Evolutionary conservation across 23 red algal genomes (phyloP), one percentile per base, ranked within the genome.

Genomic region (Gracilaria gracilis): DNA sequence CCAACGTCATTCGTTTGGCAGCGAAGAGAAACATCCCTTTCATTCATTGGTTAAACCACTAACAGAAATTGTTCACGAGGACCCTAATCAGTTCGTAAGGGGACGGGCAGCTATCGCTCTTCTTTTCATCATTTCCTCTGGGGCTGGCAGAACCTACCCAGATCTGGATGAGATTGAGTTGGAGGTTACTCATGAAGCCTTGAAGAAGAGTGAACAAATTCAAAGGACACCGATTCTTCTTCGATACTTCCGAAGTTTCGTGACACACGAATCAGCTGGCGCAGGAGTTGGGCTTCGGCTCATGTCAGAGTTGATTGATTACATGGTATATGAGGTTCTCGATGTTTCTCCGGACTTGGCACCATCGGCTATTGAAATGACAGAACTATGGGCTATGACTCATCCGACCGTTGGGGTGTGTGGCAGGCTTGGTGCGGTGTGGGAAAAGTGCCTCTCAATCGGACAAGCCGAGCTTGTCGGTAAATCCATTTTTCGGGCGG

Each of bases 311-410:
- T 13, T 95, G 28, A 79, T 95, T 40, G 93, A 95, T 79, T 76
- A 85, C 28, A 49, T 95, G 42, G 79, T 95, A 72, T 88, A 89
- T 33, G 93, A 95, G 79, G 67, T 95, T 49, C 85, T 95, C 51
- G 92, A 86, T n/a, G 62, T 79, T 28, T 61, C 94, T 19, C 94
- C 94, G 53, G 84, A 90, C 24, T 40, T 96, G 37, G 94, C 66
- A 28, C 83, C 88, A 61, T 88, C 84, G 28, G 94, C 89, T 16
- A 86, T 96, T 24, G 94, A 84, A 57, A 84, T 96, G 54, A 74
- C 83, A 36, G 94, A 96, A 28, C 61, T 79, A 20, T 96, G 94
- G 88, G 94, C 94, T 20, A 57, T 85, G 57, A 78, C 84, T 20
- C 86, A 96, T 91, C 88, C 88, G 4, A 91, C 86, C 4, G 73